Evolutionary conservation across 2,329 filamentous ascomycete genomes (phyloP).

Genomic region (Xylaria sp.): DNA sequence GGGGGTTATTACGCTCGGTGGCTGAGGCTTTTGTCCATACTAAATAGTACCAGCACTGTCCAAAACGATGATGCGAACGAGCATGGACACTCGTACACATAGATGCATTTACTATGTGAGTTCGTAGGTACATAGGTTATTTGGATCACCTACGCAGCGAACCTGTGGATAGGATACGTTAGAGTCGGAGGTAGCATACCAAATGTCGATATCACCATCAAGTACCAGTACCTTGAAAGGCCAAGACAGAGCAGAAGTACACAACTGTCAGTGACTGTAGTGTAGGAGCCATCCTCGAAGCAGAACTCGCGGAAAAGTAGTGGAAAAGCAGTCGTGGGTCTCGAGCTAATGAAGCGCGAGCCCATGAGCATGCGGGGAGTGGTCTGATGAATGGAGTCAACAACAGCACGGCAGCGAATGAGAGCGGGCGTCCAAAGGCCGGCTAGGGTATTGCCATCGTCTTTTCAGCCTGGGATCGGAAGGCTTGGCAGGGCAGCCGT

Average conservation of each 20-base stretch:
- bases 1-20: not conserved
- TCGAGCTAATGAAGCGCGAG: slow-evolving; percentile 22
- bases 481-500: slow-evolving; percentile 42
- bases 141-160: not conserved
- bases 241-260: slow-evolving; percentile 1
- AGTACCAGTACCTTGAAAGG: slow-evolving; percentile 32
- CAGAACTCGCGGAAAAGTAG: not conserved
- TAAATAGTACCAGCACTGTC: slow-evolving; percentile 4
- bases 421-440: slow-evolving; percentile 29
- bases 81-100: not conserved
- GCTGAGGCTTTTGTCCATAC: not conserved
- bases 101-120: not conserved
- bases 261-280: slow-evolving; percentile 2
- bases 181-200: slow-evolving; percentile 7
- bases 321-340: not conserved
- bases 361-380: slow-evolving; percentile 32
- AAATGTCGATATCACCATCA: slow-evolving; percentile 3
- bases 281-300: slow-evolving; percentile 13
- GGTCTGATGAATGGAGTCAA: slow-evolving; percentile 32
- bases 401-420: slow-evolving; percentile 38
- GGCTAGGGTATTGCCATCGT: slow-evolving; percentile 46
- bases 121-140: not conserved
- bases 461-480: slow-evolving; percentile 48
- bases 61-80: slow-evolving; percentile 3
- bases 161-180: not conserved